Evolutionary conservation across 495 filamentous ascomycete genomes (phyloP), one percentile per base, ranked within the genome.

Genomic region (Aspergillus funiculosus): DNA sequence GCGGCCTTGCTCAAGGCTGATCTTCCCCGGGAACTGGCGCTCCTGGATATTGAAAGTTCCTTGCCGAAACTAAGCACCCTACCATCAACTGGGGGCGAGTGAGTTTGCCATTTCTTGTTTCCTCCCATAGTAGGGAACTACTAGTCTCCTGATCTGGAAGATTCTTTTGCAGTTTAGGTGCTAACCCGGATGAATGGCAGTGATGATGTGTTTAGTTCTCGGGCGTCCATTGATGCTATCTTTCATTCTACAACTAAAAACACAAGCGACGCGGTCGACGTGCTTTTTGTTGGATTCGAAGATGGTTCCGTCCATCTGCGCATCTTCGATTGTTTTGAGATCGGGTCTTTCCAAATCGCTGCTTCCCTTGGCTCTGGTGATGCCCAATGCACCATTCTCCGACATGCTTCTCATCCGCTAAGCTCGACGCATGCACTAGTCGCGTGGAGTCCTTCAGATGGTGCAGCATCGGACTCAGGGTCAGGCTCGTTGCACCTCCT

Each of bases 311-410:
- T 94, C 24, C 82, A 90, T 51, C 65, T 95, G 21, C 85, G 84
- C 44, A 87, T 95, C 40, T 95, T 94, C 61, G 87, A 95, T 57
- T 91, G 85, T 11, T 90, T 96, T 53, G 74, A 86, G 43, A 85
- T 95, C 44, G 89, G 92, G 1, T 79, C 72, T 14, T 78, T 88
- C 39, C 60, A 66, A 5, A 56, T 80, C 20, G 52, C 61, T 9
- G 46, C 47, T 26, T 36, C 57, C 21, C 30, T 45, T 31, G 54
- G 43, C 17, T 10, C 30, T 28, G 28, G 44, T 17, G 22, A 40
- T 31, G 34, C 39, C 2, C 53, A 57, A 8, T 64, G 59, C 28
- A 46, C 42, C 13, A 60, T 65, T 30, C 51, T 73, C 31, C 51
- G 63, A 15, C 85, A 94, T 59, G 75, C 82, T 15, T 88, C 85